Conservation (phyloP, 768 basidiomycete genomes). For the Termitomyces sp. region DNA sequence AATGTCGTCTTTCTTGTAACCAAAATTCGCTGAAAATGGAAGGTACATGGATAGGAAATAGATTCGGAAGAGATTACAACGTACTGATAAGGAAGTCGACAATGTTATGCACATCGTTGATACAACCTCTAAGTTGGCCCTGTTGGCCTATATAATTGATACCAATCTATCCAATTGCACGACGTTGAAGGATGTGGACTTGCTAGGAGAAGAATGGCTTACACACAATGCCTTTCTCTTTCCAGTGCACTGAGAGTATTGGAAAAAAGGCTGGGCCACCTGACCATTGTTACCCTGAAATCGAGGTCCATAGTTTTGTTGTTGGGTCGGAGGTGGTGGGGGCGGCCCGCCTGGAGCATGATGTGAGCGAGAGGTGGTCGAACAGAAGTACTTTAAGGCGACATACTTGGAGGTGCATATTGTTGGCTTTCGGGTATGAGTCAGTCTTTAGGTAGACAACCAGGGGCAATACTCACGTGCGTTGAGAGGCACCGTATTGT, state of each 20-base stretch:
- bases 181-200: neutral
- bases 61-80: too few species aligned
- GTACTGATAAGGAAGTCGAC: slow-evolving; percentile 67
- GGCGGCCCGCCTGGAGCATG: slow-evolving; percentile 32
- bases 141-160: slow-evolving; percentile 78
- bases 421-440: neutral
- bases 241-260: slow-evolving; percentile 87
- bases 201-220: slow-evolving; percentile 20
- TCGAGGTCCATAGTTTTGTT: slow-evolving; percentile 63
- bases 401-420: slow-evolving; percentile 19
- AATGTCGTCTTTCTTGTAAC: slow-evolving; percentile 76
- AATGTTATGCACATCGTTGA: slow-evolving; percentile 88
- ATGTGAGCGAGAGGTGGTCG: neutral
- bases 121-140: slow-evolving; percentile 75
- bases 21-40: slow-evolving; percentile 41
- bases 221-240: slow-evolving; percentile 87
- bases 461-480: slow-evolving; percentile 6
- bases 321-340: slow-evolving; percentile 46
- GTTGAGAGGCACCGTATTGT: slow-evolving; percentile 18
- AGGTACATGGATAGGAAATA: neutral
- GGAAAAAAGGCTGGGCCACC: slow-evolving; percentile 61
- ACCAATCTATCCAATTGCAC: slow-evolving; percentile 54
- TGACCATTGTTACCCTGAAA: slow-evolving; percentile 40
- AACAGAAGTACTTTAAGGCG: neutral
- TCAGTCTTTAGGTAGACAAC: neutral